Evolutionary conservation across 2,329 filamentous ascomycete species (phyloP).

Genomic region (Botrytis paeoniae): DNA sequence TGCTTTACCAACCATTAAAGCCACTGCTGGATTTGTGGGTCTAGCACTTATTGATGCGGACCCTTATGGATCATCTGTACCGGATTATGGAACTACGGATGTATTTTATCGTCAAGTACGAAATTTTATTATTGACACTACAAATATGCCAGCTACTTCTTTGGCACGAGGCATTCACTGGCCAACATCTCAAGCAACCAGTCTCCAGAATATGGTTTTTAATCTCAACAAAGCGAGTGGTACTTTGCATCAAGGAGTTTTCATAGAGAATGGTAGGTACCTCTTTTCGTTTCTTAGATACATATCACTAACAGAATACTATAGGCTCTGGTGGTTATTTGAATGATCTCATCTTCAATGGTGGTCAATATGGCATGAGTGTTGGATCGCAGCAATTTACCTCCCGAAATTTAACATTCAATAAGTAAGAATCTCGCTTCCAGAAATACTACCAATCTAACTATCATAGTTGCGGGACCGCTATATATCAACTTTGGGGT

Average conservation of each 20-base stretch:
- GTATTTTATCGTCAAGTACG: slow-evolving; percentile 63
- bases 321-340: slow-evolving; percentile 55
- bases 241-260: slow-evolving; percentile 55
- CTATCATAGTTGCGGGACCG: slow-evolving; percentile 45
- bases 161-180: slow-evolving; percentile 48
- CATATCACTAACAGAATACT: slow-evolving; percentile 47
- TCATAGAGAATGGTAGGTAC: slow-evolving; percentile 44
- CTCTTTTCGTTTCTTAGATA: slow-evolving; percentile 27
- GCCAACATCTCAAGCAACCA: slow-evolving; percentile 54
- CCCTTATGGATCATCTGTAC: slow-evolving; percentile 69
- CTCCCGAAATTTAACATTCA: slow-evolving; percentile 50
- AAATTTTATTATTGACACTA: slow-evolving; percentile 63
- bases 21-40: slow-evolving; percentile 66
- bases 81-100: slow-evolving; percentile 73
- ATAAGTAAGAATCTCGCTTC: slow-evolving; percentile 33
- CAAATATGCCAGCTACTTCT: slow-evolving; percentile 30
- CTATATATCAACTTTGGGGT: slow-evolving; percentile 55
- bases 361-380: slow-evolving; percentile 58
- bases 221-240: slow-evolving; percentile 47
- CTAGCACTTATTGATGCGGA: slow-evolving; percentile 87
- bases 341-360: slow-evolving; percentile 57
- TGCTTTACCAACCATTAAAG: slow-evolving; percentile 68
- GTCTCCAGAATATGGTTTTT: slow-evolving; percentile 60
- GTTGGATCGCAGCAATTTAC: slow-evolving; percentile 66
- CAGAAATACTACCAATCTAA: background rate